Base-by-base conservation (phyloP, 768 basidiomycete species). In the Erythrobasidium yunnanense region DNA sequence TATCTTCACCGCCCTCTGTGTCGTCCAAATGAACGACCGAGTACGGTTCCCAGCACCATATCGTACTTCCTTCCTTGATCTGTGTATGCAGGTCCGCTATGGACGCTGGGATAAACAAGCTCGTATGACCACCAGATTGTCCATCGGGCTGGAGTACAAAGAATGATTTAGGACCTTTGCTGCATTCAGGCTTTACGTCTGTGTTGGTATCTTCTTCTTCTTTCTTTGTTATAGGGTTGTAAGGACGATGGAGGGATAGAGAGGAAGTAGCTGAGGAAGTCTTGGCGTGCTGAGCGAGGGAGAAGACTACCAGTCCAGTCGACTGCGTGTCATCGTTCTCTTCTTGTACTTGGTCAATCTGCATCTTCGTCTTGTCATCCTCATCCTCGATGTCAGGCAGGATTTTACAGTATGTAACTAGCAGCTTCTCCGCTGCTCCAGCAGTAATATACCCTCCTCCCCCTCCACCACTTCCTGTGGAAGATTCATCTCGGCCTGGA, bases 31-130 rank as follows among this genome's bases (percentile, higher is more conserved):
- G 38, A 11, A 58, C 56, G 3, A 46, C 23, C 42, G 34, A 42
- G 38, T 45, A 58, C 42, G 56, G 56, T 18, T 58, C 56, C 56
- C 56, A 58, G 27, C 22, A 35, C 56, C 56, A 58, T 4, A 58
- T 58, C 32, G 42, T 45, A 35, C 47, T 45, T 13, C 25, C 56
- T 7, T 42, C 27, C 38, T 25, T 23, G 38, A 58, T 35, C 35
- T 58, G 33, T 13, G 56, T 58, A 27, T 58, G 56, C 45, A 58
- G 27, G 45, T 58, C 56, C 6, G 56, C 35, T 22, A 58, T 46
- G 25, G 34, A 45, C 34, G 56, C 56, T 27, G 56, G 56, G 17
- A 58, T 8, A 13, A 35, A 46, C 3, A 46, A 20, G 29, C n/a
- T 5, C 18, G 7, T 23, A 8, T 34, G 30, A 23, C 47, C 29